Base-by-base conservation (phyloP, 192 early-diverging fungal genomes). In the Coemansia sp. region DNA sequence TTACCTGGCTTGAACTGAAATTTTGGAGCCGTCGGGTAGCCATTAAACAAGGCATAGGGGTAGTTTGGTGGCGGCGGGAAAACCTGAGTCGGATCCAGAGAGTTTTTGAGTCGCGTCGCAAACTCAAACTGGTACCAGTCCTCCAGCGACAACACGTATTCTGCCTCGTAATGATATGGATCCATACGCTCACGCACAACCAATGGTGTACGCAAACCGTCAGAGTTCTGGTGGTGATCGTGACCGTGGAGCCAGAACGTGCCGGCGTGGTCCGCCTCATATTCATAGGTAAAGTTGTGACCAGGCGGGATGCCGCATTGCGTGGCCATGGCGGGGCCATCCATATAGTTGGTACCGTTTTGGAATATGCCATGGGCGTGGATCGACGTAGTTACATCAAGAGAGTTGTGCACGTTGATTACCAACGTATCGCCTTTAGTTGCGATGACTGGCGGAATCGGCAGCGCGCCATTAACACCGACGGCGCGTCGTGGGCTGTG, bases 191-290 rank as follows among this genome's bases (percentile, higher is more conserved):
- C 80, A 58, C 86, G 75, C 50, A 94, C 82, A 45, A 92, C 83
- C 32, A 94, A 45, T 7, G 93, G 84, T 0, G 80, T 76, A 59
- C 88, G 87, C 47, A 93, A 69, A 40, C 93, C 93, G 62, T 94
- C 93, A 13, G 90, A 85, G 68, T 91, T 91, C 70, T 94, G 90
- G 22, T 73, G 76, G 27, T 67, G 67, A 55, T 60, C 73, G 68
- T 93, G 92, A n/a, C 83, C 77, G 61, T 93, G 92, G 40, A 89
- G 78, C 93, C 93, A 95, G 71, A 86, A 93, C n/a, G 90, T 91
- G 37, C 93, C 93, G 37, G 73, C 68, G 47, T 83, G 69, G 37
- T 83, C 68, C 0, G 58, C 20, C 7, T 73, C 65, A 44, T 87
- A 86, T 6, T 70, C 76, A 66, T 94, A 94, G 1, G 89, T 91